Evolutionary conservation across 1,139 yeast genomes (phyloP).

Genomic region (Entelexis paramagnoliae): DNA sequence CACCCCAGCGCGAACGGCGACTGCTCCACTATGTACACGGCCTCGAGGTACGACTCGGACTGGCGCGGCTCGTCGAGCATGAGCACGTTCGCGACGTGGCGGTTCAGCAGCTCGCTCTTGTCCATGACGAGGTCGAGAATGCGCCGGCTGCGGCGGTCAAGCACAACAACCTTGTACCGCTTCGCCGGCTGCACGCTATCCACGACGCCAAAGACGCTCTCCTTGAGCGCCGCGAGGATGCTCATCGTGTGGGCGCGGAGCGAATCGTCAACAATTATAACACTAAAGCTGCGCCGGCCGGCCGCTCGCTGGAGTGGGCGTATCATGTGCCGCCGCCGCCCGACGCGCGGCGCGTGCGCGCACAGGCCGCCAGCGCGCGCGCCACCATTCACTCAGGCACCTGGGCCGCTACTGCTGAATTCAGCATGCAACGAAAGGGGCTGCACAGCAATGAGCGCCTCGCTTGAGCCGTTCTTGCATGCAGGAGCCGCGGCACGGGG

Average conservation of each 20-base stretch:
- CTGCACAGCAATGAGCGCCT: no score
- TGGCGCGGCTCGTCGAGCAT: conserved; percentile 44
- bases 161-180: conserved; percentile 36
- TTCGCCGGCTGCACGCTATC: conserved; percentile 18
- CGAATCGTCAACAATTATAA: neutral
- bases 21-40: conserved; percentile 51
- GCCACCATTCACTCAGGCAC: no score
- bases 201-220: conserved; percentile 14
- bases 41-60: conserved; percentile 45
- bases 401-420: no score
- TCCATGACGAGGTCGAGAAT: conserved; percentile 34
- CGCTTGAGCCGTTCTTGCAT: neutral
- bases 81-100: conserved; percentile 38
- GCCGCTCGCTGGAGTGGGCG: neutral
- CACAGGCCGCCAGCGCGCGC: no score
- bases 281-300: neutral
- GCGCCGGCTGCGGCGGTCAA: conserved; percentile 34
- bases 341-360: neutral
- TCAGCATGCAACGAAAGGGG: no score
- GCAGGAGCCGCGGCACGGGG: neutral
- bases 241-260: neutral
- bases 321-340: neutral
- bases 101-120: conserved; percentile 34
- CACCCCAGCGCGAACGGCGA: conserved; percentile 46
- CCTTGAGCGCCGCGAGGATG: conserved; percentile 13